Evolutionary conservation across 257 asterid genomes (phyloP), one percentile per base, ranked within the genome.

Genomic region (Penstemon barbatus): DNA sequence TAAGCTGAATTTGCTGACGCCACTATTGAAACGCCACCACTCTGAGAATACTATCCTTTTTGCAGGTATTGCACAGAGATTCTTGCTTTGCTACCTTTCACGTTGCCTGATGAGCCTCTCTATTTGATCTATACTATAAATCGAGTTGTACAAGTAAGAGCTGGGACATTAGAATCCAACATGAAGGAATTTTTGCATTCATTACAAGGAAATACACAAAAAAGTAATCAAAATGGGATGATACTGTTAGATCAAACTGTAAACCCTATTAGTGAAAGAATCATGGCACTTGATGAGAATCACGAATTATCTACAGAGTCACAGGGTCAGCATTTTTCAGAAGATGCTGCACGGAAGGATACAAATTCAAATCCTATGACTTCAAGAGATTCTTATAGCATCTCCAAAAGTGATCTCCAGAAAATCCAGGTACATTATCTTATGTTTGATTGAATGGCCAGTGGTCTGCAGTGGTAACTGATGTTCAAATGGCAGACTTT

Each of bases 31-130:
- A 25, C 38, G 61, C 13, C 54, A 41, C 74, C 33, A 25, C 58
- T 68, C 70, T 77, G 75, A 77, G 72, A 48, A 69, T 72, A 43
- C 62, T 66, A 80, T 75, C 70, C 68, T 36, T 63, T 71, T 73
- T 57, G 74, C 96, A 94, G 99, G 66, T 94, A 94, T 74, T 94
- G 97, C 77, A 70, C 95, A 8, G 97, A 94, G 81, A 88, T 94
- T 80, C 96, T 94, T 75, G 90, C 99, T 61, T 73, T 85, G 85
- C 89, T 94, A 63, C 99, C 99, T 48, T 91, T 94, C 81, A 71
- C 86, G 6, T 70, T 81, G 15, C 96, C 97, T 13, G 97, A 94
- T 74, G 99, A 91, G 81, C 99, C 99, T 77, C 97, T 94, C 60
- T 94, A 94, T 83, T 81, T 94, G 77, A 83, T 94, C 63, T 89